A percentile compares a stretch with the other conserved stretches of the same genome.
Evolutionary conservation across 768 basidiomycete species (phyloP).

Genomic region (Fibroporia radiculosa): DNA sequence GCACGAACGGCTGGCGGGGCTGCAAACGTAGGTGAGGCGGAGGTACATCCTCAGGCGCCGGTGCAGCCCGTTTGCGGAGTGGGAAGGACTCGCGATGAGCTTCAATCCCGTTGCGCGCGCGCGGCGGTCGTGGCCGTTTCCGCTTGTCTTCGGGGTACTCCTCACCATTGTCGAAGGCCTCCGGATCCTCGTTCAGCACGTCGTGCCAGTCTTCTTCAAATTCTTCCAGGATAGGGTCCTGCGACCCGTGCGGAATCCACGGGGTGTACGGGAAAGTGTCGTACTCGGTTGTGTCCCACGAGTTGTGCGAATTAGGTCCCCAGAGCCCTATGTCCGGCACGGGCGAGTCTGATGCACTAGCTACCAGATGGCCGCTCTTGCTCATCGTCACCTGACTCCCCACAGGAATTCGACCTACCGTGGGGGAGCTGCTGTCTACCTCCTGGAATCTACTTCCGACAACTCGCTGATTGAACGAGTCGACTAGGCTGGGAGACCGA

Average conservation of each 20-base stretch:
- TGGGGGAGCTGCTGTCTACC: slow-evolving; percentile 50
- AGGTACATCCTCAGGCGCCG: slow-evolving; percentile 39
- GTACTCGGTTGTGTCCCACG: slow-evolving; percentile 23
- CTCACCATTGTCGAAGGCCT: slow-evolving; percentile 23
- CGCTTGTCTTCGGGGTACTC: slow-evolving; percentile 20
- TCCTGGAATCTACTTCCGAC: slow-evolving; percentile 70
- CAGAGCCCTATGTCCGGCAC: slow-evolving; percentile 47
- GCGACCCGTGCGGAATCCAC: slow-evolving; percentile 19
- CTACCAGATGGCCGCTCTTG: slow-evolving; percentile 40
- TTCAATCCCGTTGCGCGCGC: slow-evolving; percentile 13
- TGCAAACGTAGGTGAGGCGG: slow-evolving; percentile 62
- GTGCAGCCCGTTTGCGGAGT: slow-evolving; percentile 30
- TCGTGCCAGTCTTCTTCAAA: slow-evolving; percentile 53
- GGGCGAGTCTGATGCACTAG: slow-evolving; percentile 18
- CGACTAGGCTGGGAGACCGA: slow-evolving; percentile 37
- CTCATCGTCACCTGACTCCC: slow-evolving; percentile 51
- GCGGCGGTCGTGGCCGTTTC: slow-evolving; percentile 17
- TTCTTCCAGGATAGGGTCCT: slow-evolving; percentile 17
- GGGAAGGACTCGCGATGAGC: slow-evolving; percentile 60
- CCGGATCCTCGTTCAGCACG: slow-evolving; percentile 38
- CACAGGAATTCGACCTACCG: slow-evolving; percentile 51
- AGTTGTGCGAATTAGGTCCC: slow-evolving; percentile 39
- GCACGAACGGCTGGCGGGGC: slow-evolving; percentile 61
- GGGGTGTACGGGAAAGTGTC: slow-evolving; percentile 22
- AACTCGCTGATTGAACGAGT: slow-evolving; percentile 55